Base-by-base conservation (phyloP, 2,329 filamentous ascomycete genomes). In the Arthrobotrys megalospora region DNA sequence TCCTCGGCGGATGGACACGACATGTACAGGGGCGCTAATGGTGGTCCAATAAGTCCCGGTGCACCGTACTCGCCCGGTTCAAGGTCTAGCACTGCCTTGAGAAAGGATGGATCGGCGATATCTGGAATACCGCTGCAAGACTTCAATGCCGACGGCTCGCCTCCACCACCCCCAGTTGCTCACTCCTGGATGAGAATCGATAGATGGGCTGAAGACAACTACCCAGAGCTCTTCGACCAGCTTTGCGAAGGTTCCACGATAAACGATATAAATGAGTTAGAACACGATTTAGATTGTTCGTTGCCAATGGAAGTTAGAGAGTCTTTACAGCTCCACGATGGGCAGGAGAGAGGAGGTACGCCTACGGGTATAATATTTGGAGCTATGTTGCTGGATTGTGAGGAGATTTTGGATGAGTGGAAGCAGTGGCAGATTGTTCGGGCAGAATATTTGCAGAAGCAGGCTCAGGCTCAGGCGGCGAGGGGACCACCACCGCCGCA, bases 341-440 rank as follows among this genome's bases (percentile, higher is more conserved):
- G 96, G n/a, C 96, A 99, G 85, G 96, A 99, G 85, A 92, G 96
- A 80, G 93, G 94, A 79, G 96, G 96, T 80, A 88, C 88, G 72
- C 96, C 96, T 0, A 97, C 95, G 0, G 96, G 96, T 80, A 92
- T 98, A 81, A 90, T 99, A 79, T 98, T 99, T 82, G 90, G 94
- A 77, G 92, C 90, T 83, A 99, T 99, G 96, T 86, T 99, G 80
- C 89, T 99, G 73, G 96, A 99, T 84, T 98, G 96, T 83, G 96
- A 99, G 85, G 96, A 99, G 83, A 97, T 99, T 81, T 91, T 97
- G 21, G 94, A 97, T 84, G 96, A 99, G 84, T 98, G 95, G 93
- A 92, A 93, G 82, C 96, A 97, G 83, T 99, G 96, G 96, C 91
- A 93, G 82, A 91, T 90, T 80, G 96, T 99, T 80, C 97, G 97